Conservation (phyloP, 2,329 filamentous ascomycete species). For the Talaromyces sp. region DNA sequence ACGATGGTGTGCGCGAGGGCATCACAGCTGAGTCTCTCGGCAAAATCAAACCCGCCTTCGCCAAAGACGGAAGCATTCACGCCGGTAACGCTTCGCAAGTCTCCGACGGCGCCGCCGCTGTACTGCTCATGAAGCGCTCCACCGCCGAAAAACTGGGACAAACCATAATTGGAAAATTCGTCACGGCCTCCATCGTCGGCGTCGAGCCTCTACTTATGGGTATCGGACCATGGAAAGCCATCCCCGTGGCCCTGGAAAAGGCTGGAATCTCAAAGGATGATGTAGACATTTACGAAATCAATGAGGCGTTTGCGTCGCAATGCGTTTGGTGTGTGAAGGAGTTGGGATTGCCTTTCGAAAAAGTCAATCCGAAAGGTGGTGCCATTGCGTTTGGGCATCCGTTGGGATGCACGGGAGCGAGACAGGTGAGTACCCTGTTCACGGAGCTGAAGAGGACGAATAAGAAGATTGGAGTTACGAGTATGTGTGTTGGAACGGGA, state of each 20-base stretch:
- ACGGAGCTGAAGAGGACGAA: constrained; percentile 83
- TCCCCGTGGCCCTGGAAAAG: constrained; percentile 85
- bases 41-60: constrained; percentile 88
- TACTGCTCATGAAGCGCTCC: constrained; percentile 90
- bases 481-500: constrained; percentile 94
- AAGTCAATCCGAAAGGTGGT: constrained; percentile 96
- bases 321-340: constrained; percentile 91
- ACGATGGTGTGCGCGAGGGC: constrained; percentile 81
- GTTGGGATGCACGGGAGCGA: constrained; percentile 86
- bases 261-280: constrained; percentile 83
- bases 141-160: constrained; percentile 86
- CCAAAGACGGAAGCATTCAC: constrained; percentile 89
- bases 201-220: constrained; percentile 95
- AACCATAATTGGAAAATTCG: constrained; percentile 87
- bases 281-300: constrained; percentile 97
- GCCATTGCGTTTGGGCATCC: constrained; percentile 96
- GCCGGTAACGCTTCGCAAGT: constrained; percentile 95
- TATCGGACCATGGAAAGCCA: constrained; percentile 90
- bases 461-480: constrained; percentile 83
- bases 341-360: constrained; percentile 74
- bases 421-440: constrained; percentile 87
- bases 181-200: constrained; percentile 78
- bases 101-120: constrained; percentile 90
- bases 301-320: constrained; percentile 96
- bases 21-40: constrained; percentile 83